phyloP scores from a whole-genome alignment of 441 rosid genomes.

The Adansonia rubrostipa region DNA sequence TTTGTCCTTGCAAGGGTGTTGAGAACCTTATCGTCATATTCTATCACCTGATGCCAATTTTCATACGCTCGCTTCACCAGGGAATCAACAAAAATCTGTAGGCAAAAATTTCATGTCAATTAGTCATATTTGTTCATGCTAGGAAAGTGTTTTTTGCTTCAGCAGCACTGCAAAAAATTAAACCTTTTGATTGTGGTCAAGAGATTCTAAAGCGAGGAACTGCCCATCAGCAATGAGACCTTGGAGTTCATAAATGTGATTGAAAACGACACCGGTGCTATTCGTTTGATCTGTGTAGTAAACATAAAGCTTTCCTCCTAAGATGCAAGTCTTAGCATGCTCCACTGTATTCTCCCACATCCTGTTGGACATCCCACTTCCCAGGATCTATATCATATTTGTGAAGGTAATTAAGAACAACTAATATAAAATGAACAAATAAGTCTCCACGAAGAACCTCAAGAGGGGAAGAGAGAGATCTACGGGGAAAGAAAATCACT shows the following conservation, averaged over 20 bases:
- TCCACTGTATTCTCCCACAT: conserved; percentile 99
- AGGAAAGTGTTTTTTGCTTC: neutral
- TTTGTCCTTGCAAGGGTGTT: conserved; percentile 49
- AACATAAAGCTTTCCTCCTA: conserved; percentile 84
- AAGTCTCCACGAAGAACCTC: neutral
- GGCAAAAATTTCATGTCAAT: conserved; percentile 28
- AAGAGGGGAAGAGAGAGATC: neutral
- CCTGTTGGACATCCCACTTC: conserved; percentile 97
- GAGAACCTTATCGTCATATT: conserved; percentile 83
- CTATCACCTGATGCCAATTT: conserved; percentile 88
- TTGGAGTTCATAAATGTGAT: conserved; percentile 78
- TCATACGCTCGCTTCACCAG: conserved; percentile 89
- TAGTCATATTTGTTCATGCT: neutral
- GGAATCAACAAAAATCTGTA: conserved; percentile 83
- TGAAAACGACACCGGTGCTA: conserved; percentile 77
- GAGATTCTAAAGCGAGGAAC: conserved; percentile 77
- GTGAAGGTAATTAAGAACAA: conserved; percentile 23
- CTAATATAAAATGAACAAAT: neutral
- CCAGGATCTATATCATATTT: conserved; percentile 65
- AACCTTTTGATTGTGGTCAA: conserved; percentile 84
- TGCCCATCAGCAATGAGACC: conserved; percentile 82
- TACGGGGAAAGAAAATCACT: conserved; percentile 26
- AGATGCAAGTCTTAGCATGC: conserved; percentile 94
- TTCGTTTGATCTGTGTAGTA: conserved; percentile 68
- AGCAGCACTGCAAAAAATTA: conserved; percentile 19